These are phyloP conservation scores for Alternaria brassicae DNA, from an alignment of 2,329 filamentous ascomycete genomes.

Conservation along the genomic window DNA sequence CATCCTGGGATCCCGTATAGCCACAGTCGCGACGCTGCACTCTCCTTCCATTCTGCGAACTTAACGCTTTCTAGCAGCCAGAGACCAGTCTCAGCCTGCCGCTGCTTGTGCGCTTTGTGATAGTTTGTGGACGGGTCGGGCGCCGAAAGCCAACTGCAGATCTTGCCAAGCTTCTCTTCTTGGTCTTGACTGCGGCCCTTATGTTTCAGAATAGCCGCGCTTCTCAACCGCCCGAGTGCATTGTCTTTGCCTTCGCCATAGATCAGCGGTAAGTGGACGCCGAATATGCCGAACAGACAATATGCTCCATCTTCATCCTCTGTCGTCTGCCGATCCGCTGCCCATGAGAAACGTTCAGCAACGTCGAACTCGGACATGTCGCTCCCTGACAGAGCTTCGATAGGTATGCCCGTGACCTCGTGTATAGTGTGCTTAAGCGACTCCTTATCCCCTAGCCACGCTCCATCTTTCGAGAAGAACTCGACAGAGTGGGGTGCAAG, in stretches of 20 bases:
- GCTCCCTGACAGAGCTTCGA: constrained; percentile 8
- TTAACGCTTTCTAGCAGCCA: constrained; percentile 44
- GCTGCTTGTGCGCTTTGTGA: too few relatives aligned
- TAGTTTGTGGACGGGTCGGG: constrained; percentile 49
- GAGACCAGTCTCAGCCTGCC: constrained; percentile 42
- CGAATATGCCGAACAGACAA: constrained; percentile 22
- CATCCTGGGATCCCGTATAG: too few relatives aligned
- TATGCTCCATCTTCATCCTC: constrained; percentile 25
- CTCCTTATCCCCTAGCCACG: constrained; percentile 11
- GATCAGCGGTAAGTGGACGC: constrained; percentile 14
- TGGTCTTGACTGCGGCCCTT: neutral
- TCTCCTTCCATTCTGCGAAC: constrained; percentile 45
- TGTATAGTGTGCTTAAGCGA: constrained; percentile 12
- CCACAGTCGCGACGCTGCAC: too few relatives aligned
- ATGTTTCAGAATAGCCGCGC: neutral
- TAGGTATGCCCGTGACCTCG: constrained; percentile 17
- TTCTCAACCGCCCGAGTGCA: constrained; percentile 18
- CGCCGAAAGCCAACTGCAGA: constrained; percentile 42
- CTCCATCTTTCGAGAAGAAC: constrained; percentile 22
- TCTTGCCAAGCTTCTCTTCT: constrained; percentile 12
- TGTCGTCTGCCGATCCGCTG: constrained; percentile 27
- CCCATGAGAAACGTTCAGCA: constrained; percentile 28
- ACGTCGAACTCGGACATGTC: constrained; percentile 17
- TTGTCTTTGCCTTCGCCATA: too few relatives aligned
- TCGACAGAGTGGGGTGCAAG: constrained; percentile 18